Evolutionary conservation across 106 monocot species (phyloP), one percentile per base, ranked within the genome.

Genomic region (Apostasia shenzhenica): DNA sequence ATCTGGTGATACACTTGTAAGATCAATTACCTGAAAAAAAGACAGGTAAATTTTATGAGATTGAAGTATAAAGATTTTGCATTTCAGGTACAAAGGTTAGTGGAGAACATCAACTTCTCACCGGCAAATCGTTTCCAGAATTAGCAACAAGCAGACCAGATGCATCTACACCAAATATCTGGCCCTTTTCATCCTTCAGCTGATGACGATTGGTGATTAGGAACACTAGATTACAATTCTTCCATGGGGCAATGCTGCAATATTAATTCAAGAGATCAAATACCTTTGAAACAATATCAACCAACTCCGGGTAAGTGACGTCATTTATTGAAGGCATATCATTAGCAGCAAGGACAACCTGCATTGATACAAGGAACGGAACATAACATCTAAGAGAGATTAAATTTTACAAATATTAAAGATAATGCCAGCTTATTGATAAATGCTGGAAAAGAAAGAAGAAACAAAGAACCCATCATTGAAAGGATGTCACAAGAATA

Each of bases 111-210:
- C 13, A 43, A 75, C 2, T 53, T 64, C 81, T 76, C 45, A 95
- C 95, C 57, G 97, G 97, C 11, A 97, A 80, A 83, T 99, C 97
- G 75, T 99, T 99, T 39, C 97, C 97, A 75, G 92, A 92, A 83
- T 89, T 97, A 46, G 73, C 83, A 85, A 99, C 75, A 41, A 87
- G 70, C 73, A 99, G 97, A 44, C 71, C 73, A 60, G 92, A 84
- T 54, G 83, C 73, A 81, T 92, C 86, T 55, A 99, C 92, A 70
- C 92, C 97, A 67, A 78, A 52, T 13, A 99, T 82, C 59, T 81
- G 65, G 8, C 87, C 97, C 64, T 99, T 87, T 81, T 85, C 92
- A 82, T 99, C 92, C 71, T 92, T 92, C 75, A 99, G 77, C 97
- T 99, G 81, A 60, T n/a, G 55, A 69, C 2, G 61, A 9, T 26